Evolutionary conservation across 495 filamentous ascomycete genomes (phyloP).

Genomic region (Chaetomium cochliodes): DNA sequence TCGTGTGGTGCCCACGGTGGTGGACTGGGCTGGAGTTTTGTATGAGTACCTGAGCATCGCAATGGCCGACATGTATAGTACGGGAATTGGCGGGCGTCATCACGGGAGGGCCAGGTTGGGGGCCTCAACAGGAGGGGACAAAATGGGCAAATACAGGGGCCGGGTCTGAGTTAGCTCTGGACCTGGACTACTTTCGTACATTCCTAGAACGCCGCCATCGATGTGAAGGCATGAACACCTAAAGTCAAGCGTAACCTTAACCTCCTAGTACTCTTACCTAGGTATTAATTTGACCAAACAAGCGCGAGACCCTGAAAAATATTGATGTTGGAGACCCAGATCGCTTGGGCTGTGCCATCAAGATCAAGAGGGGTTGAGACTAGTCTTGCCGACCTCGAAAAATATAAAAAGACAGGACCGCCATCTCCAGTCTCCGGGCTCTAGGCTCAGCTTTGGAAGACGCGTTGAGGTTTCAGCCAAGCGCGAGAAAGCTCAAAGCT

Average conservation of each 20-base stretch:
- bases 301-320: background rate
- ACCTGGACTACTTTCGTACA: background rate
- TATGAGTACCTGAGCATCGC: constrained; percentile 36
- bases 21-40: constrained; percentile 20
- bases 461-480: too few relatives aligned
- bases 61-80: constrained; percentile 30
- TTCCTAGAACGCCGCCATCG: background rate
- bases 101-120: background rate
- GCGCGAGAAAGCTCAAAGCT: background rate
- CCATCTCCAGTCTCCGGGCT: too few relatives aligned
- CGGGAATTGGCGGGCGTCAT: constrained; percentile 9
- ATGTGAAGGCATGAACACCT: background rate
- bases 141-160: constrained; percentile 19
- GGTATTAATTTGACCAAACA: background rate
- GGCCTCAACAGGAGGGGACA: constrained; percentile 8
- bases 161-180: background rate
- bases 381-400: too few relatives aligned
- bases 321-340: background rate
- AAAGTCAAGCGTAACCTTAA: background rate
- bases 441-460: too few relatives aligned
- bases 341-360: background rate
- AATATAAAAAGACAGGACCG: background rate
- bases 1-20: constrained; percentile 2
- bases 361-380: too few relatives aligned
- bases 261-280: background rate